Percentiles rank a stretch among this genome's conserved stretches.
These are phyloP conservation scores for Botrytis cinerea DNA, from an alignment of 2,329 filamentous ascomycete species.

Conservation along the genomic window DNA sequence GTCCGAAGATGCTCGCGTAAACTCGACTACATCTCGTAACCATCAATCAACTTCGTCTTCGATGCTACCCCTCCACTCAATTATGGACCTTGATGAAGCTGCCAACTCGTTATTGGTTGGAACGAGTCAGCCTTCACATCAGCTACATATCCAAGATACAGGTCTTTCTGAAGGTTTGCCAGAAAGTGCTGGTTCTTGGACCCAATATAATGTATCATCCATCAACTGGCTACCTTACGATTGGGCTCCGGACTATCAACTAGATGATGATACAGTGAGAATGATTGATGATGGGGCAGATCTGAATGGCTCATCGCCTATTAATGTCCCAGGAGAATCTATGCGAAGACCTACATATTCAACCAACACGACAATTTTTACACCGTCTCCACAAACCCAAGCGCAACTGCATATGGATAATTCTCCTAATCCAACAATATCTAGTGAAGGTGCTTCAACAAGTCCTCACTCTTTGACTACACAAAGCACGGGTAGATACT, in stretches of 20 bases:
- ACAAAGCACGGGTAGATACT: constrained; percentile 32
- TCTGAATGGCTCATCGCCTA: constrained; percentile 9
- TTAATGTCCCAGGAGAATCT: constrained; percentile 5
- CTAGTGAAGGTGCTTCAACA: background rate
- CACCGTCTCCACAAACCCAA: constrained; percentile 17
- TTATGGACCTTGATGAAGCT: background rate
- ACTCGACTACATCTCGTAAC: background rate
- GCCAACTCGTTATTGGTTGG: background rate
- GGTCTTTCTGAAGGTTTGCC: background rate
- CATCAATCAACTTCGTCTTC: background rate
- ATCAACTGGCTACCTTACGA: constrained; percentile 38
- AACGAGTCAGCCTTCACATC: background rate
- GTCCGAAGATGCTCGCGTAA: background rate
- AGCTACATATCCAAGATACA: background rate
- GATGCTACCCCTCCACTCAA: background rate
- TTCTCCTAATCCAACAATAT: constrained; percentile 28
- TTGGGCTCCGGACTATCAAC: constrained; percentile 31
- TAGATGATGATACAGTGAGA: background rate
- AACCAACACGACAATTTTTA: background rate
- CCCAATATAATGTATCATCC: constrained; percentile 31
- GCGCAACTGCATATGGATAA: constrained; percentile 18
- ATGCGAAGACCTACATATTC: background rate
- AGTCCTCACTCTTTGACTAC: constrained; percentile 26
- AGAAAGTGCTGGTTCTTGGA: constrained; percentile 26
- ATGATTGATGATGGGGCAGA: background rate